A percentile compares a stretch with the other conserved stretches of the same genome.
These are phyloP conservation scores for Trichopus zeylanicus DNA, from an alignment of 116 monocot species.

Conservation along the genomic window DNA sequence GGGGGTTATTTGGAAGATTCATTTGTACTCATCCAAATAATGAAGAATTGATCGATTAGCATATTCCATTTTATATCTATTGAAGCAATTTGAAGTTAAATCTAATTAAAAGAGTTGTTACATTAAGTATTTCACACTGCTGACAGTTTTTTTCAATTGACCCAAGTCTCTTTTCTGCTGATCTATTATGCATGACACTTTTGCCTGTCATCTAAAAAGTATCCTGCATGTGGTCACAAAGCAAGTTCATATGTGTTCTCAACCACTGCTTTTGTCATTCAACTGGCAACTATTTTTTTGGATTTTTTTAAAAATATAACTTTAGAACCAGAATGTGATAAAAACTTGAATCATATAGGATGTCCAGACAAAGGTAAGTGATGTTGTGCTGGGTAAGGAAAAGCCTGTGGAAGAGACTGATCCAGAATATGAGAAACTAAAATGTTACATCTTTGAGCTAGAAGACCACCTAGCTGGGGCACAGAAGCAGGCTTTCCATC, in stretches of 20 bases:
- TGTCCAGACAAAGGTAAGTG: constrained; percentile 92
- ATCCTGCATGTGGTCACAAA: too few species aligned
- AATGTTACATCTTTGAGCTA: constrained; percentile 81
- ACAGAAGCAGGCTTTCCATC: constrained; percentile 90
- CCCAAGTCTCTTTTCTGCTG: too few species aligned
- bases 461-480: constrained; percentile 91
- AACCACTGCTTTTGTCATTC: neutral
- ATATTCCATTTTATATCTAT: too few species aligned
- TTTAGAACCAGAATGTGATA: neutral
- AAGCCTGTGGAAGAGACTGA: constrained; percentile 90
- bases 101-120: too few species aligned
- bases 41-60: too few species aligned
- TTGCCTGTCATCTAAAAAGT: too few species aligned
- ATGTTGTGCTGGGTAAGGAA: constrained; percentile 96
- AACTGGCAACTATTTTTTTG: neutral
- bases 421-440: constrained; percentile 93
- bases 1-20: neutral
- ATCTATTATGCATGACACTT: too few species aligned
- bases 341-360: constrained; percentile 40
- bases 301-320: too few species aligned
- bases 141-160: too few species aligned
- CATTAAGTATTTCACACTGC: too few species aligned
- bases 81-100: too few species aligned
- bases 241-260: neutral
- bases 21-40: neutral